phyloP scores from a whole-genome alignment of 73 alveolate genomes.

The Paramecium sexaurelia region DNA sequence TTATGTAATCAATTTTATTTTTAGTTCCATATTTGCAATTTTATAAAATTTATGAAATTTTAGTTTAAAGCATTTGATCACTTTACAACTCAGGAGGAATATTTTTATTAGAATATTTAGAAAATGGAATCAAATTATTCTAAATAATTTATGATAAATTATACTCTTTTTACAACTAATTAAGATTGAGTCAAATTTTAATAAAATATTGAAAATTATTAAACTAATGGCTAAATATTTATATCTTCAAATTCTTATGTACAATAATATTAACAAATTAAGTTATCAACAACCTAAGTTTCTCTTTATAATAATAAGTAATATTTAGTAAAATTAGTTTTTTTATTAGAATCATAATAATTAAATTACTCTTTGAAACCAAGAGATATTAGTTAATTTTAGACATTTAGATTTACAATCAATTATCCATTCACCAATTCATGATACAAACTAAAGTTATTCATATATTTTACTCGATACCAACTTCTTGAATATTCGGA shows the following conservation, averaged over 20 bases:
- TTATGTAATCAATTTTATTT: background rate
- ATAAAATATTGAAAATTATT: background rate
- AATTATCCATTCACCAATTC: constrained; percentile 14
- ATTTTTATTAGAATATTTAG: background rate
- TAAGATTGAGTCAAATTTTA: constrained; percentile 5
- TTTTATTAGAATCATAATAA: background rate
- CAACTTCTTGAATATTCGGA: constrained; percentile 29
- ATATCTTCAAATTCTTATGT: background rate
- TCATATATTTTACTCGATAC: background rate
- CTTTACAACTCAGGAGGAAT: background rate
- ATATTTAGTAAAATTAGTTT: background rate
- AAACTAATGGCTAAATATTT: background rate
- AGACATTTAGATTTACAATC: background rate
- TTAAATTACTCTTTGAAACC: background rate
- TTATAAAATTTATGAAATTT: background rate
- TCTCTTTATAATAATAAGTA: background rate
- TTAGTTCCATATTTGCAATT: constrained; percentile 8
- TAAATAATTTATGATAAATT: background rate
- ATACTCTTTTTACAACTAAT: constrained; percentile 4
- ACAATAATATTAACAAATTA: background rate
- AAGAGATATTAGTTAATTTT: background rate
- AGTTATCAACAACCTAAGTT: background rate
- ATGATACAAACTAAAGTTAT: background rate
- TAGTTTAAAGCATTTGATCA: background rate
- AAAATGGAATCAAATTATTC: background rate